Percentiles rank a stretch among this genome's conserved stretches.
phyloP scores from a whole-genome alignment of 2,329 filamentous ascomycete species.

The Raffaelea deltoideospora region DNA sequence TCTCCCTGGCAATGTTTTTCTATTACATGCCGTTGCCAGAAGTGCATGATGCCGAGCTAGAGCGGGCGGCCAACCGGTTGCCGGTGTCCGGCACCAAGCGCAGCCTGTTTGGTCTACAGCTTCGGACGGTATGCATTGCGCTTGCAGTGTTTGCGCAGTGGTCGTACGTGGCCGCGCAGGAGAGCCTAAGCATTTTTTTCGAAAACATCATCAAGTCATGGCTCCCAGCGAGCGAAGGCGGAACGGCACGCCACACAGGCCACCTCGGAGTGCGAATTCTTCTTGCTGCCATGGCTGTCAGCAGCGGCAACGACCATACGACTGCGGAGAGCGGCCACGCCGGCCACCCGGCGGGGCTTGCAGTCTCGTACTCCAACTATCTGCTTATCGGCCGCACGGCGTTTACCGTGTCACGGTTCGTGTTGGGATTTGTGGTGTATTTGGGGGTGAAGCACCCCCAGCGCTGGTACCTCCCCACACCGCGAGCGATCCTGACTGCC shows the following conservation, averaged over 20 bases:
- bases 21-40: slow-evolving; percentile 54
- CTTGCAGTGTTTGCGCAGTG: slow-evolving; percentile 66
- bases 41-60: slow-evolving; percentile 39
- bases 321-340: slow-evolving; percentile 9
- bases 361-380: slow-evolving; percentile 45
- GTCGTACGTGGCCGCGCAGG: slow-evolving; percentile 63
- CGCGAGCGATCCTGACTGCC: slow-evolving; percentile 54
- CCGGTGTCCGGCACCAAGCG: slow-evolving; percentile 35
- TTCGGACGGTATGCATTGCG: slow-evolving; percentile 43
- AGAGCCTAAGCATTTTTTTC: slow-evolving; percentile 47
- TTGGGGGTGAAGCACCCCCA: slow-evolving; percentile 25
- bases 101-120: slow-evolving; percentile 28
- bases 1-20: slow-evolving; percentile 52
- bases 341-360: slow-evolving; percentile 27
- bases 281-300: slow-evolving; percentile 9
- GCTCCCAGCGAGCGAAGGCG: too few relatives aligned
- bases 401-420: slow-evolving; percentile 62
- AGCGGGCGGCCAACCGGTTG: slow-evolving; percentile 28
- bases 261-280: too few relatives aligned
- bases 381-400: slow-evolving; percentile 56
- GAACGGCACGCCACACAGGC: slow-evolving; percentile 8
- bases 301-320: slow-evolving; percentile 21
- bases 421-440: slow-evolving; percentile 49
- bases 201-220: slow-evolving; percentile 30
- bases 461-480: slow-evolving; percentile 38